These are phyloP conservation scores for Zea mays DNA, from an alignment of 176 grass and related monocot genomes.

Conservation along the genomic window Zm-B73-REFERENCE-NAM-5.0 NC_050105.1:141465001-141465500, in stretches of 20 bases:
- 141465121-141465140: not conserved
- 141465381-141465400: not conserved
- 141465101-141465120: not conserved
- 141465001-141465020: not conserved
- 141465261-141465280: not conserved
- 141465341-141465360: not conserved
- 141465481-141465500: not conserved
- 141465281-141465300: not conserved
- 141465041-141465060: slow-evolving; percentile 3
- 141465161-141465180: not conserved
- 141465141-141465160: not conserved
- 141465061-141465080: not conserved
- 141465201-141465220: not conserved
- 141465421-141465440: not conserved
- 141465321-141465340: not conserved
- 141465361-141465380: not conserved
- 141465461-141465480: not conserved
- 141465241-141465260: not conserved
- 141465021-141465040: not conserved
- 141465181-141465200: not conserved
- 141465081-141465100: not conserved
- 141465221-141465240: not conserved
- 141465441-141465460: not conserved
- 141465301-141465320: not conserved
- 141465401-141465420: not conserved